Percentiles rank a stretch among this genome's conserved stretches.
Evolutionary conservation across 768 basidiomycete species (phyloP).

Genomic region (Phanerodontia chrysosporium): DNA sequence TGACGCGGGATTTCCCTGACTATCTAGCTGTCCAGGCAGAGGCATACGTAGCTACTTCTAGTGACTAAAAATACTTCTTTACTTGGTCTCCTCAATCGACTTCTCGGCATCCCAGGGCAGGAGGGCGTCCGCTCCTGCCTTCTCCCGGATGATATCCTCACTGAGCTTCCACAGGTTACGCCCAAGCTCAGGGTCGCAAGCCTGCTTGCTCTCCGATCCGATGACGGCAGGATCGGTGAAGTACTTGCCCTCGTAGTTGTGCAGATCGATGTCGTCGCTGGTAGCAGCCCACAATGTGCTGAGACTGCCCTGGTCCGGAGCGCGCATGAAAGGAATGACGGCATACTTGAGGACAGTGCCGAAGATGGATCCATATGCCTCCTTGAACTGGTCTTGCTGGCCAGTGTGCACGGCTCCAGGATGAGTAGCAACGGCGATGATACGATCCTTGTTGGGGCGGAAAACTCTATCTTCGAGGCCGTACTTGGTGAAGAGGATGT

Average conservation of each 20-base stretch:
- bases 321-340: slow-evolving; percentile 25
- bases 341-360: slow-evolving; percentile 20
- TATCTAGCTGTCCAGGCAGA: too few relatives aligned
- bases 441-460: slow-evolving; percentile 15
- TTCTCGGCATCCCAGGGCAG: slow-evolving; percentile 20
- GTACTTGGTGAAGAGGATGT: slow-evolving; percentile 34
- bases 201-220: slow-evolving; percentile 20
- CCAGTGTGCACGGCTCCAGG: slow-evolving; percentile 26
- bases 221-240: slow-evolving; percentile 21
- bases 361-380: slow-evolving; percentile 22
- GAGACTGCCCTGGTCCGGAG: slow-evolving; percentile 22
- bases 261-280: slow-evolving; percentile 20
- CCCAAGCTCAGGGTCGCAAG: slow-evolving; percentile 23
- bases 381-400: slow-evolving; percentile 25
- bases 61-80: neutral
- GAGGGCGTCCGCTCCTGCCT: slow-evolving; percentile 21
- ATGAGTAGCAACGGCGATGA: slow-evolving; percentile 26
- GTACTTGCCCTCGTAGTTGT: slow-evolving; percentile 24
- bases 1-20: too few relatives aligned
- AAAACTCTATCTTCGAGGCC: slow-evolving; percentile 26
- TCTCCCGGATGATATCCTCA: slow-evolving; percentile 24
- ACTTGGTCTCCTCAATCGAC: neutral
- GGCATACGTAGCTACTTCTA: too few relatives aligned
- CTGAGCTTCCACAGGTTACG: slow-evolving; percentile 29
- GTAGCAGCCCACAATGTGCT: slow-evolving; percentile 31